Evolutionary conservation across 2,329 filamentous ascomycete species (phyloP).

Genomic region (Paraconiothyrium sp.): DNA sequence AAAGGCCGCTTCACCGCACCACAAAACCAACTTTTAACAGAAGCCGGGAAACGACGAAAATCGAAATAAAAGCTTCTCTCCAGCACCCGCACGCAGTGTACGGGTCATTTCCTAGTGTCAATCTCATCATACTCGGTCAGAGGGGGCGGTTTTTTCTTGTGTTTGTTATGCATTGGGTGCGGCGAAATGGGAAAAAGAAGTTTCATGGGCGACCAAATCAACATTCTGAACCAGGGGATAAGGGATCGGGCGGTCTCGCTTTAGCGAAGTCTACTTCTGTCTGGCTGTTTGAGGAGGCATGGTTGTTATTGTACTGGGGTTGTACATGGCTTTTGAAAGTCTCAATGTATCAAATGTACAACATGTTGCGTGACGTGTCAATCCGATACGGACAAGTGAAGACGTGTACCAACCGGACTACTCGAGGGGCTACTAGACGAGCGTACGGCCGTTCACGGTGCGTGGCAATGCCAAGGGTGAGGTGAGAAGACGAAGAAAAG

Average conservation of each 20-base stretch:
- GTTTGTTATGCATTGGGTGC: constrained; percentile 9
- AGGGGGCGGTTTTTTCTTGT: constrained; percentile 6
- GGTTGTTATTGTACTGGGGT: not conserved
- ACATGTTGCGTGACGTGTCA: not conserved
- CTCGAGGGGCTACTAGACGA: no score
- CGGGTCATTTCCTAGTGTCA: constrained; percentile 3
- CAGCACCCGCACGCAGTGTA: not conserved
- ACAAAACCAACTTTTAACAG: constrained; percentile 23
- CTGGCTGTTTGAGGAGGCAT: not conserved
- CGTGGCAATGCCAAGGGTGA: not conserved
- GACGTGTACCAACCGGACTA: no score
- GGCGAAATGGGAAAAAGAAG: constrained; percentile 12
- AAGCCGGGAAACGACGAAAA: not conserved
- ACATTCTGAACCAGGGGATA: not conserved
- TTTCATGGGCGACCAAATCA: constrained; percentile 3
- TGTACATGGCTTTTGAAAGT: constrained; percentile 6
- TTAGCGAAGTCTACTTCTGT: not conserved
- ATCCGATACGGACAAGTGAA: not conserved
- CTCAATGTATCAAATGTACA: constrained; percentile 1
- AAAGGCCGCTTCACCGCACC: constrained; percentile 25
- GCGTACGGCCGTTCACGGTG: no score
- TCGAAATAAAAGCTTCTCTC: not conserved
- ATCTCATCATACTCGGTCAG: not conserved
- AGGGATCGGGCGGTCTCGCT: not conserved
- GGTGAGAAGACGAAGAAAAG: not conserved